A percentile compares a stretch with the other conserved stretches of the same genome.
phyloP scores from a whole-genome alignment of 495 filamentous ascomycete species.

The Halenospora varia region DNA sequence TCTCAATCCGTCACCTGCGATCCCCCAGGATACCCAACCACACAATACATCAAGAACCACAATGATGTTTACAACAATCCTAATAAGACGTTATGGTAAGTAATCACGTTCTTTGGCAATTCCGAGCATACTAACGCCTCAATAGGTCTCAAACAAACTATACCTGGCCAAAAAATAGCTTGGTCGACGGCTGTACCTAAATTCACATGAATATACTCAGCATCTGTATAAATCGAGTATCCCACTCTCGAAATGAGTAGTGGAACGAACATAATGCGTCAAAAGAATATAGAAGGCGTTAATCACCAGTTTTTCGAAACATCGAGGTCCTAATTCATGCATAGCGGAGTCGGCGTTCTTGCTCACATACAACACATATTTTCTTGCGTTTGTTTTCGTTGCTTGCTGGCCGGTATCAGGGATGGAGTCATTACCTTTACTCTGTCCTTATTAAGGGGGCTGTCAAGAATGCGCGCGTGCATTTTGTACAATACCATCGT shows the following conservation, averaged over 20 bases:
- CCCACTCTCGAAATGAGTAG: slow-evolving; percentile 7
- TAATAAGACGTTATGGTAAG: slow-evolving; percentile 58
- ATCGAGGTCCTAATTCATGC: slow-evolving; percentile 17
- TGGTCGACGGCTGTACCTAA: slow-evolving; percentile 40
- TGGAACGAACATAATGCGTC: slow-evolving; percentile 20
- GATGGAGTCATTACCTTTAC: background rate
- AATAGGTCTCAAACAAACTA: slow-evolving; percentile 30
- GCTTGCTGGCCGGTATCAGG: background rate
- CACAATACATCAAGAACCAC: slow-evolving; percentile 65
- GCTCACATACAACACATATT: background rate
- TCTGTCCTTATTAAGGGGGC: background rate
- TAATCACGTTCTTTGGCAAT: background rate
- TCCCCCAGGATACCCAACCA: slow-evolving; percentile 65
- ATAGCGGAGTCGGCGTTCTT: slow-evolving; percentile 21
- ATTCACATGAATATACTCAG: background rate
- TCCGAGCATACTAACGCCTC: background rate
- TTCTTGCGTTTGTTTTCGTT: background rate
- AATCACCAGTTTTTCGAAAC: background rate
- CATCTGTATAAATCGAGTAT: slow-evolving; percentile 14
- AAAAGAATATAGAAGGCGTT: slow-evolving; percentile 21
- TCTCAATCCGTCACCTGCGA: slow-evolving; percentile 63
- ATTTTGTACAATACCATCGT: background rate
- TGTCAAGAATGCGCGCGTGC: background rate
- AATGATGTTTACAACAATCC: slow-evolving; percentile 37
- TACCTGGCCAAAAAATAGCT: slow-evolving; percentile 44